Conservation (phyloP, 108 stramenopile genomes). For the Skeletonema costatum region DNA sequence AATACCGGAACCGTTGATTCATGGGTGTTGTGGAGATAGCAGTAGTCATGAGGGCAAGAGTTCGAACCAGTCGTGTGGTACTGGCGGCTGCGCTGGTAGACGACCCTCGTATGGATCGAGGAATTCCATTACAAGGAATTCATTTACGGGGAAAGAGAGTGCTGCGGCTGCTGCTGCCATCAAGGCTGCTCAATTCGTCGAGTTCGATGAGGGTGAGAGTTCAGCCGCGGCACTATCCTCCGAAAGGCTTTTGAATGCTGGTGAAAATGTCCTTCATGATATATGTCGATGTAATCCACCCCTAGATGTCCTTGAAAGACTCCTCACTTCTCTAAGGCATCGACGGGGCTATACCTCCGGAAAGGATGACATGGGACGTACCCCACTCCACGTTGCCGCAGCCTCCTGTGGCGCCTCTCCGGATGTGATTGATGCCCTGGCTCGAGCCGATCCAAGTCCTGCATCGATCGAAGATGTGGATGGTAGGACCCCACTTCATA, state of each 20-base stretch:
- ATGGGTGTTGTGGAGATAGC: too few relatives aligned
- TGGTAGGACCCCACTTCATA: constrained; percentile 33
- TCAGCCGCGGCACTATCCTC: not conserved
- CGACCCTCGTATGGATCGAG: constrained; percentile 34
- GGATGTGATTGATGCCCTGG: constrained; percentile 27
- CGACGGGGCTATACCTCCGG: constrained; percentile 15
- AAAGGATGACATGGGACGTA: constrained; percentile 23
- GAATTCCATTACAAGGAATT: not conserved
- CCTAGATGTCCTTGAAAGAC: constrained; percentile 25
- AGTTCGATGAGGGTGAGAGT: not conserved
- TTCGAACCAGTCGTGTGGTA: not conserved
- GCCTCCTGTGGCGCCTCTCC: constrained; percentile 23
- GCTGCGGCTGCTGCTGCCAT: constrained; percentile 28
- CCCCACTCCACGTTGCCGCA: constrained; percentile 41
- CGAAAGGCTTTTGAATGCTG: constrained; percentile 6
- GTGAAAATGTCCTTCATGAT: constrained; percentile 46
- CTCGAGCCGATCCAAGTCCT: constrained; percentile 23
- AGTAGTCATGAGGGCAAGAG: too few relatives aligned
- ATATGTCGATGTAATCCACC: constrained; percentile 32
- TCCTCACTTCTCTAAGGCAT: constrained; percentile 12
- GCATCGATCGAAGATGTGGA: constrained; percentile 36
- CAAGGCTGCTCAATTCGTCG: constrained; percentile 6
- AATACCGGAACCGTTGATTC: not conserved
- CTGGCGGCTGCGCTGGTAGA: not conserved
- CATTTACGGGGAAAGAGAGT: constrained; percentile 21